phyloP scores from a whole-genome alignment of 164 flowering plant genomes.

The Cinnamomum chago region DNA sequence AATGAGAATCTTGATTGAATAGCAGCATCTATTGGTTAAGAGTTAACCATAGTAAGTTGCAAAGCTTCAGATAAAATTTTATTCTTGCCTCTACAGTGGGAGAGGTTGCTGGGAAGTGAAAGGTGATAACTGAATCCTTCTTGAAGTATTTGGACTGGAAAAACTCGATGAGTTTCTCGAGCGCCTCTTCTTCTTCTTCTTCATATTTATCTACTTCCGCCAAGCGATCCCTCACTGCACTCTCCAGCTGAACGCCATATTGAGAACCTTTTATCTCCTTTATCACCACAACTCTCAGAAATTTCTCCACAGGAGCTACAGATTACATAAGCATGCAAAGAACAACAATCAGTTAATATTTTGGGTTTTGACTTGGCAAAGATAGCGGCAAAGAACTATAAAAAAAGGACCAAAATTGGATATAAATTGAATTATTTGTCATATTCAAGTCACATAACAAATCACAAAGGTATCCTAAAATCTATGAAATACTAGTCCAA shows the following conservation, averaged over 20 bases:
- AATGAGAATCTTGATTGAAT: no score
- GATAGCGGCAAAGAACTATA: not conserved
- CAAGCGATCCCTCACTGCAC: constrained; percentile 77
- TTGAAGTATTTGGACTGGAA: constrained; percentile 76
- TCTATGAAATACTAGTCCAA: no score
- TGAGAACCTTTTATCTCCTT: constrained; percentile 96
- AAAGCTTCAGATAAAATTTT: no score
- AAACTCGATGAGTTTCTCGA: constrained; percentile 66
- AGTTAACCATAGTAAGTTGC: no score
- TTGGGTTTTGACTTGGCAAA: not conserved
- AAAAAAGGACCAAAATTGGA: not conserved
- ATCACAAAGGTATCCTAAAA: no score
- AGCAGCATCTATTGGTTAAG: no score
- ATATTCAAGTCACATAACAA: no score
- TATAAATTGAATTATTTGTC: no score
- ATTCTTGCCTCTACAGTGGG: constrained; percentile 52
- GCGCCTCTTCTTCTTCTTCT: constrained; percentile 78
- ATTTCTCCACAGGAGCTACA: constrained; percentile 74
- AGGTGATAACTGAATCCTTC: constrained; percentile 58
- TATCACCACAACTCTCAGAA: constrained; percentile 74
- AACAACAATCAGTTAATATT: no score
- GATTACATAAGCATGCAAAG: no score
- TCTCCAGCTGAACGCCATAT: constrained; percentile 81
- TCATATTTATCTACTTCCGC: constrained; percentile 80
- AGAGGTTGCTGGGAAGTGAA: constrained; percentile 48